Evolutionary conservation across 441 rosid species (phyloP), one percentile per base, ranked within the genome.

Genomic region (Adansonia madagascariensis): DNA sequence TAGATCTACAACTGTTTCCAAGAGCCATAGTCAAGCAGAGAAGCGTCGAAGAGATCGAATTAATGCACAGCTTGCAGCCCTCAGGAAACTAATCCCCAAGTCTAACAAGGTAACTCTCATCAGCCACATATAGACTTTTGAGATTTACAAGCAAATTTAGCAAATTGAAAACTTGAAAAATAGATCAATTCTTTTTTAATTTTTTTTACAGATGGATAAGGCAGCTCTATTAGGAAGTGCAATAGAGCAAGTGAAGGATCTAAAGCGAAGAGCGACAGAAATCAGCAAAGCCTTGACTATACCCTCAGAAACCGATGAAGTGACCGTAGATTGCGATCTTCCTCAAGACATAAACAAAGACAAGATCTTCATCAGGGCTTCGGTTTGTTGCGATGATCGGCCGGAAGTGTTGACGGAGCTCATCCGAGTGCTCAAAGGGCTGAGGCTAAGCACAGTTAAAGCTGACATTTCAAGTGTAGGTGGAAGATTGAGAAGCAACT

Each of bases 11-110:
- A 81, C 88, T 0, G 79, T 77, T n/a, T 90, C 92, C 50, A 92
- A 79, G 62, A 93, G 96, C 82, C 99, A 95, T 80, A 93, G 98
- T 83, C 90, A 89, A 12, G 99, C 99, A 0, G 99, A 95, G 89
- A 93, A 95, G 81, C 82, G 98, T 60, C 93, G 99, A 35, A 80
- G 99, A 24, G 99, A 94, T 81, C 83, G 97, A 60, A 95, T 94
- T 59, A 94, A 91, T 81, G 82, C 92, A 0, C 99, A 95, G 81
- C 99, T 95, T 69, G 77, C 94, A 3, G 84, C 87, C 79, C 91
- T 95, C 44, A 84, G 99, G 74, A 94, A 95, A 80, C 87, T 94
- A 18, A 88, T 95, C 76, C 98, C 99, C 4, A 87, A 82, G 66
- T 92, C 99, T 15, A 98, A 94, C 46, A 95, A 95, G 97, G 99